These are phyloP conservation scores for Chamaecrista fasciculata DNA, from an alignment of 306 rosid species.

Conservation along the genomic window DNA sequence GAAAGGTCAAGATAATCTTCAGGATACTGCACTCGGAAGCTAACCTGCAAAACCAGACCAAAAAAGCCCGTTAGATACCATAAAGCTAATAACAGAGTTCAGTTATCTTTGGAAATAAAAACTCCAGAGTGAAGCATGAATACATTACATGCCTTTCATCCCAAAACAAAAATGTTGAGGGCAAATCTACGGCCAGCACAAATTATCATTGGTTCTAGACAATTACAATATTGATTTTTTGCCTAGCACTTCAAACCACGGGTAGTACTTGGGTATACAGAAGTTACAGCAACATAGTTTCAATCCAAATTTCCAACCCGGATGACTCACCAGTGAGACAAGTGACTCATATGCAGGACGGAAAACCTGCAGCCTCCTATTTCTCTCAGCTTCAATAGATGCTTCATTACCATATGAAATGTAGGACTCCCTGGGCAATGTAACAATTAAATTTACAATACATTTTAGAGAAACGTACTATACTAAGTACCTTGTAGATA, in stretches of 20 bases:
- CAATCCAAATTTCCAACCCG: slow-evolving; percentile 14
- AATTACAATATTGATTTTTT: slow-evolving; percentile 13
- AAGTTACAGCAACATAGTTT: slow-evolving; percentile 5
- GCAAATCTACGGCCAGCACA: background rate
- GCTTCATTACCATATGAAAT: slow-evolving; percentile 64
- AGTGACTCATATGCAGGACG: slow-evolving; percentile 93
- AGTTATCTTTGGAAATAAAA: background rate
- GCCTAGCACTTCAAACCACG: slow-evolving; percentile 13
- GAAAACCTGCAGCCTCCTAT: slow-evolving; percentile 78
- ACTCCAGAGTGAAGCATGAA: background rate
- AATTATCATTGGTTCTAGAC: slow-evolving; percentile 13
- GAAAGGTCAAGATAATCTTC: slow-evolving; percentile 91
- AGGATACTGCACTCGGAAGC: slow-evolving; percentile 95
- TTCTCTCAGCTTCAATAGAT: slow-evolving; percentile 84
- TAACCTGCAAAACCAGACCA: slow-evolving; percentile 61
- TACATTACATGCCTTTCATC: slow-evolving; percentile 23
- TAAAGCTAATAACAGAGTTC: slow-evolving; percentile 15
- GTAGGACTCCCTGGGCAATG: slow-evolving; percentile 67
- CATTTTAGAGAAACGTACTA: slow-evolving; percentile 24
- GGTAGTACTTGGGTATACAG: background rate
- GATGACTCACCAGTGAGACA: slow-evolving; percentile 81
- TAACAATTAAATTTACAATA: slow-evolving; percentile 31
- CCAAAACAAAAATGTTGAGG: slow-evolving; percentile 29
- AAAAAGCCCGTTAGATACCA: slow-evolving; percentile 21
- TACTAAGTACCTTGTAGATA: slow-evolving; percentile 7